Conservation (phyloP, 768 basidiomycete genomes). For the Psilocybe sp. region DNA sequence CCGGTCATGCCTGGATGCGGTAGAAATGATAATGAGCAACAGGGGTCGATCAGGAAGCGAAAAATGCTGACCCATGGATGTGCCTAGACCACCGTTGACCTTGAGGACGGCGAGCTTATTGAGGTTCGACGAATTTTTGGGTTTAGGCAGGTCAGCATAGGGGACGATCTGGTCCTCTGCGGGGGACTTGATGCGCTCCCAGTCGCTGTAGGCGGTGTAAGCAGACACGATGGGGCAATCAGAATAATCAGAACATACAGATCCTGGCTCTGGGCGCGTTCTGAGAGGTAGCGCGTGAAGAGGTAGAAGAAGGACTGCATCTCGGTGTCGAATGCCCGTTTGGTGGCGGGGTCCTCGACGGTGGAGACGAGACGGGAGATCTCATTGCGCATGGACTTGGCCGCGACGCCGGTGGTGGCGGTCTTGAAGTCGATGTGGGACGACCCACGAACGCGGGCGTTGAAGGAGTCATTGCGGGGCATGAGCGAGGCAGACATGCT, state of each 20-base stretch:
- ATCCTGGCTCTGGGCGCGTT: slow-evolving; percentile 83
- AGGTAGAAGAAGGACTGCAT: slow-evolving; percentile 97
- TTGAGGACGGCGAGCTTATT: slow-evolving; percentile 95
- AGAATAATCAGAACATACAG: slow-evolving; percentile 53
- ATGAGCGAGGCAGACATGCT: slow-evolving; percentile 56
- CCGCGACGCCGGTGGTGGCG: slow-evolving; percentile 90
- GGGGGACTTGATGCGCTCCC: slow-evolving; percentile 88
- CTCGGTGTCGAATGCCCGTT: slow-evolving; percentile 90
- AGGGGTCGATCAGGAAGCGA: not conserved
- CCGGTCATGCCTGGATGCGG: slow-evolving; percentile 65
- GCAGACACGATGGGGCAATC: slow-evolving; percentile 6
- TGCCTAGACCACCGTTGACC: slow-evolving; percentile 91
- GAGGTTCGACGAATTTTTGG: slow-evolving; percentile 61
- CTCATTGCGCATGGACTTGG: slow-evolving; percentile 98
- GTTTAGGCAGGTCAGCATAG: slow-evolving; percentile 67
- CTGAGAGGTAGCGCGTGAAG: slow-evolving; percentile 90
- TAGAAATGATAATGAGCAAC: slow-evolving; percentile 2
- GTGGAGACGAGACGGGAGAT: slow-evolving; percentile 89
- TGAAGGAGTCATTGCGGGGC: slow-evolving; percentile 67
- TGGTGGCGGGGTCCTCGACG: slow-evolving; percentile 74
- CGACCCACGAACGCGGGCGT: slow-evolving; percentile 69
- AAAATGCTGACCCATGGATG: slow-evolving; percentile 69
- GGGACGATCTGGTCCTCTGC: slow-evolving; percentile 83
- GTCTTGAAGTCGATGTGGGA: slow-evolving; percentile 95
- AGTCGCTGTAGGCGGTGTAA: slow-evolving; percentile 49